Conservation (phyloP, 148 eudicot species). For the Nyssa sinensis region DNA sequence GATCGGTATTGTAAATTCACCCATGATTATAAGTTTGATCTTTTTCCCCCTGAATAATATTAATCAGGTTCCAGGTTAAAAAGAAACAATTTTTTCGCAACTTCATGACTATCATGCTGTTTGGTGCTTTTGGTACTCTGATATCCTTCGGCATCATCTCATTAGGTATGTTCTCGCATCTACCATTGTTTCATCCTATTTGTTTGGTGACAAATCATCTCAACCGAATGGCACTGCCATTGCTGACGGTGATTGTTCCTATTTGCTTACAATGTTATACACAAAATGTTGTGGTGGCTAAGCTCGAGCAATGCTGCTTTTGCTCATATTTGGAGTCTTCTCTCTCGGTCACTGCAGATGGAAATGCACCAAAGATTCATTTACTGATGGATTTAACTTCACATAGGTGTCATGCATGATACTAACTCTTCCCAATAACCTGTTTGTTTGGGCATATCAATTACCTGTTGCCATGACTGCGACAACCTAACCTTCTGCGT, state of each 20-base stretch:
- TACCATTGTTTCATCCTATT: not conserved
- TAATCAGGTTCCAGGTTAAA: constrained; percentile 78
- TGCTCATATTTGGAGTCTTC: no score
- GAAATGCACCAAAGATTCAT: not conserved
- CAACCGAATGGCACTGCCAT: not conserved
- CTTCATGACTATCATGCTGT: constrained; percentile 63
- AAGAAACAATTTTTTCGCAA: constrained; percentile 84
- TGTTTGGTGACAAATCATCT: not conserved
- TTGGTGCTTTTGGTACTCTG: constrained; percentile 74
- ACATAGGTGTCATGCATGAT: no score
- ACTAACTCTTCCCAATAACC: not conserved
- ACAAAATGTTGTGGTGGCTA: no score
- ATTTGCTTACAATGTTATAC: no score
- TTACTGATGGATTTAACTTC: no score
- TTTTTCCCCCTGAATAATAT: constrained; percentile 14
- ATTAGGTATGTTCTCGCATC: constrained; percentile 41
- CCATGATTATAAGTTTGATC: not conserved
- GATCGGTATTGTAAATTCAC: not conserved
- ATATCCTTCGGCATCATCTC: constrained; percentile 74
- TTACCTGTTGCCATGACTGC: no score
- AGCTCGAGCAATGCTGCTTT: no score
- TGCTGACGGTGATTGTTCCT: not conserved
- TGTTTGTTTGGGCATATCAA: no score
- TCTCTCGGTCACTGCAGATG: not conserved
- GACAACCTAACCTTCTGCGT: no score